Evolutionary conservation across 495 filamentous ascomycete species (phyloP), one percentile per base, ranked within the genome.

Genomic region (Corynascus novoguineensis): DNA sequence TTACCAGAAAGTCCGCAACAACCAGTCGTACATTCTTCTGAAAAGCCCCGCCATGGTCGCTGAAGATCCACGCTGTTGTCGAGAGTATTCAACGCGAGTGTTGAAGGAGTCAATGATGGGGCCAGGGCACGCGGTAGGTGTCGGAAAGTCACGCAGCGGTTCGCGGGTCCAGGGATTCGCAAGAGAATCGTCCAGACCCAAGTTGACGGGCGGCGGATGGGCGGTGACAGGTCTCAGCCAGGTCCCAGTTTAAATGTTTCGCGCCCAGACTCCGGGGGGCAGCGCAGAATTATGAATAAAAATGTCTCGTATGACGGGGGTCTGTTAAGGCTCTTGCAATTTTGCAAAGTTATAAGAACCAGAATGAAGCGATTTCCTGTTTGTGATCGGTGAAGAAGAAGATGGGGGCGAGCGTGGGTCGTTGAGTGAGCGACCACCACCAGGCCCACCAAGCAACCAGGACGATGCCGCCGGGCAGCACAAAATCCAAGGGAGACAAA

Each of bases 1-100:
- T 83, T 79, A 98, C 93, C 93, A 98, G 76, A 98, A 97, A 63
- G 95, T 86, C 79, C 92, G 85, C 75, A 98, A 74, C 70, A 98
- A 81, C 90, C 90, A 97, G 84, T 98, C 92, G 83, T 97, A 98
- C 73, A 98, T 87, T 75, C 82, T 82, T 59, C 87, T 88, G 76
- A 98, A 95, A 72, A 70, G 64, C 51, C 70, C 71, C 32, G 68
- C 68, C 66, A 71, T 68, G 64, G 54, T 62, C 57, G 57, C n/a
- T 21, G 38, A 35, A 35, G 31, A 42, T n/a, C 25, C 6, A 35
- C 10, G 38, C 27, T 29, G 29, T 46, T n/a, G 42, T 52, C 29
- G 14, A 38, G 40, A 32, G 31, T 25, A 24, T 22, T n/a, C n/a
- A n/a, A 62, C 62, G 64, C 53, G 56, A 55, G 63, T 54, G 62